Evolutionary conservation across 768 basidiomycete genomes (phyloP).

Genomic region (Agaricus blazei): DNA sequence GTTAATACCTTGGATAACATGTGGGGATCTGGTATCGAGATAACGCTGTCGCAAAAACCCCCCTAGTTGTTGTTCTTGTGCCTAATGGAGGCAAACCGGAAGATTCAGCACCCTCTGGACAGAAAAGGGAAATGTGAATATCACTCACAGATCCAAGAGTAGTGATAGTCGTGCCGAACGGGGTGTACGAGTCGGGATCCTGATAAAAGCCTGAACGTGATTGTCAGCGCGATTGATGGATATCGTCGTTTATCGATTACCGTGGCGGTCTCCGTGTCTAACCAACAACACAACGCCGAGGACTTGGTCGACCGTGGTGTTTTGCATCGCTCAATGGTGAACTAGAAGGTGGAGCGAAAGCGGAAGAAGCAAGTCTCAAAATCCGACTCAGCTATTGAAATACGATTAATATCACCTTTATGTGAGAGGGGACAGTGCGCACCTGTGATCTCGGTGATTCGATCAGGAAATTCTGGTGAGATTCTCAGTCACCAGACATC

Average conservation of each 20-base stretch:
- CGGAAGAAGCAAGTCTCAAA: not conserved
- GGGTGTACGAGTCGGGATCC: slow-evolving; percentile 49
- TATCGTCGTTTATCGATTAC: slow-evolving; percentile 15
- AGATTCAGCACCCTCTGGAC: not conserved
- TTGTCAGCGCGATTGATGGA: not conserved
- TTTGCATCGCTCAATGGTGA: not conserved
- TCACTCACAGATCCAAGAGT: slow-evolving; percentile 57
- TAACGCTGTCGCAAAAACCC: slow-evolving; percentile 46
- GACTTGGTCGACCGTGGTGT: slow-evolving; percentile 24
- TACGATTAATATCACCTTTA: too few relatives aligned
- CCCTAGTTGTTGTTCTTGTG: slow-evolving; percentile 57
- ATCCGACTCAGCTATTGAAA: too few relatives aligned
- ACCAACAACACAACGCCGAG: slow-evolving; percentile 53
- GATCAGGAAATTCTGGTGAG: too few relatives aligned
- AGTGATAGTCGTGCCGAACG: slow-evolving; percentile 55
- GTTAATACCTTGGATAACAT: slow-evolving; percentile 43
- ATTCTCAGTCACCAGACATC: too few relatives aligned
- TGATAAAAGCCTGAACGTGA: slow-evolving; percentile 54
- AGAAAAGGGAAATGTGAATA: slow-evolving; percentile 5
- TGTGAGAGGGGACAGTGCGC: too few relatives aligned
- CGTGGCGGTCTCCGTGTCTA: slow-evolving; percentile 57
- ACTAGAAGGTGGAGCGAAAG: not conserved
- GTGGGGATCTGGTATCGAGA: slow-evolving; percentile 46
- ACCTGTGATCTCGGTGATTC: too few relatives aligned
- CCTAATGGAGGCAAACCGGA: slow-evolving; percentile 24